Base-by-base conservation (phyloP, 257 asterid genomes). In the Petrea volubilis region DNA sequence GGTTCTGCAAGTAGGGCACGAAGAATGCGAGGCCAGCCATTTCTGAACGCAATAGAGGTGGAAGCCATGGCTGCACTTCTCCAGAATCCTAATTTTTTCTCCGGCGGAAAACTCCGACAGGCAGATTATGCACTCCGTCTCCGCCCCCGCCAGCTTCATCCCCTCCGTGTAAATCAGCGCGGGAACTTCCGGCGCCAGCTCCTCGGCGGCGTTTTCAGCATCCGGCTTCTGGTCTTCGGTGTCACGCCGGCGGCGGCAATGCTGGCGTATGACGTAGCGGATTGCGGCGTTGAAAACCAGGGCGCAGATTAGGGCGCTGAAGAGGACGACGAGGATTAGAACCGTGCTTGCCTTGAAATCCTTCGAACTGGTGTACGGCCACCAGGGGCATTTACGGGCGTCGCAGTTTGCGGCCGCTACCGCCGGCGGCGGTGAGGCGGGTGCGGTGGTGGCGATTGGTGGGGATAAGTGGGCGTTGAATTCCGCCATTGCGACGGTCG, bases 1-100 rank as follows among this genome's bases (percentile, higher is more conserved):
- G 3, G 82, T 25, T 58, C 89, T 73, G 86, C 89, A 86, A 27
- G 89, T 86, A 2, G 92, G 92, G 62, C 92, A 86, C 44, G 92
- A 79, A 15, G 84, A 66, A 28, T 74, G 89, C 53, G 75, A 60
- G 13, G 43, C 75, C 72, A 86, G 74, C 92, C 92, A 86, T 76
- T 67, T 59, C 61, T 82, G 84, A 18, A 84, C 57, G 71, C 92
- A 86, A 29, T 73, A 71, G 60, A 80, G 57, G 63, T 86, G 89
- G 70, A 86, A 86, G 2, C 86, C 87, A 74, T 86, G 92, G 63
- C 41, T 60, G 71, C 92, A 86, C 68, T 68, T 78, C 18, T 84
- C 87, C 72, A 86, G 44, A 40, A 84, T 83, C 43, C 79, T 72
- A 53, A 86, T 76, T 55, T 57, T 79, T 72, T 84, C 92, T 3